These are phyloP conservation scores for Stemphylium lycopersici DNA, from an alignment of 2,329 filamentous ascomycete genomes.

Conservation along the genomic window DNA sequence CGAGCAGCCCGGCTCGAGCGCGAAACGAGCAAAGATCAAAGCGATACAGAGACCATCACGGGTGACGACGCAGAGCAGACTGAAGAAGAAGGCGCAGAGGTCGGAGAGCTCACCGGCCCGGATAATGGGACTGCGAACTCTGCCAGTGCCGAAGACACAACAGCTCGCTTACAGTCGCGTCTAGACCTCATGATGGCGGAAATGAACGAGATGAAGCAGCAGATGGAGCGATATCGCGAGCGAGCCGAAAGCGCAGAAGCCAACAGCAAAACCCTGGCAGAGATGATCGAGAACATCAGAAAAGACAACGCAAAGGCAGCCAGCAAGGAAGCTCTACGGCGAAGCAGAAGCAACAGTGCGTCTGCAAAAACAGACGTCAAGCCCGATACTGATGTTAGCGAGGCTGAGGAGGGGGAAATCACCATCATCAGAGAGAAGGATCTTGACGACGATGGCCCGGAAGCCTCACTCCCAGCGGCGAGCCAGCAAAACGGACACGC, in stretches of 20 bases:
- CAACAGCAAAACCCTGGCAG: conserved; percentile 78
- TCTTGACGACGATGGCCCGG: conserved; percentile 32
- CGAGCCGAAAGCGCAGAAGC: conserved; percentile 81
- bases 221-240: conserved; percentile 77
- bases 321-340: conserved; percentile 35
- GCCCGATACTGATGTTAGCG: conserved; percentile 25
- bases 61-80: conserved; percentile 24
- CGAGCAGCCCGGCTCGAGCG: conserved; percentile 73
- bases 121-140: conserved; percentile 33
- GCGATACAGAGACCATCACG: conserved; percentile 35
- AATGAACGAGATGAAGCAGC: conserved; percentile 79
- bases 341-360: conserved; percentile 34
- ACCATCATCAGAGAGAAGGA: conserved; percentile 45
- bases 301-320: conserved; percentile 63
- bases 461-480: conserved; percentile 22
- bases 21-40: conserved; percentile 56
- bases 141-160: conserved; percentile 42
- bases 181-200: conserved; percentile 79
- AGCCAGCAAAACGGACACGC: conserved; percentile 42
- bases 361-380: conserved; percentile 10
- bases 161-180: conserved; percentile 67
- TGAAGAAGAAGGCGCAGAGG: conserved; percentile 16
- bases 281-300: conserved; percentile 86
- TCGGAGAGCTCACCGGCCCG: conserved; percentile 20
- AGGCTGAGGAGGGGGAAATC: conserved; percentile 44